Percentiles rank a stretch among this genome's conserved stretches.
These are phyloP conservation scores for Monosporascus sp. DNA, from an alignment of 2,329 filamentous ascomycete species.

Conservation along the genomic window DNA sequence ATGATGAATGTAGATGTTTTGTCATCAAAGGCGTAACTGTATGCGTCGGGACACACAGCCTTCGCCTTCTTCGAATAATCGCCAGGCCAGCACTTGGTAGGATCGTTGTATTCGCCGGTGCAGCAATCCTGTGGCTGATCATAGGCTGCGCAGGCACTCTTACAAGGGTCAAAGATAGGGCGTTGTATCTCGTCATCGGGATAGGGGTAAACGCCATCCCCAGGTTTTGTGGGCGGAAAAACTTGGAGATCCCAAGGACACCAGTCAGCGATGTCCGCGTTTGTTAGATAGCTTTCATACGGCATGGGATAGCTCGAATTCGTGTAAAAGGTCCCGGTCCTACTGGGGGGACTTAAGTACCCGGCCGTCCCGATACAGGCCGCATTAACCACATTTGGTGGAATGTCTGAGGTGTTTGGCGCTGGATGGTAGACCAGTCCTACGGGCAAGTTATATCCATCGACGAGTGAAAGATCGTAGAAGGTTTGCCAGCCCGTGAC, in stretches of 20 bases:
- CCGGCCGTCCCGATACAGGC: conserved; percentile 69
- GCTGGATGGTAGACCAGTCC: conserved; percentile 57
- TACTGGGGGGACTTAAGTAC: conserved; percentile 49
- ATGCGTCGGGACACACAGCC: conserved; percentile 74
- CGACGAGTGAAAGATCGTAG: conserved; percentile 80
- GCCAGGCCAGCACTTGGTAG: conserved; percentile 58
- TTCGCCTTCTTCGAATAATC: conserved; percentile 67
- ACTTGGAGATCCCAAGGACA: conserved; percentile 76
- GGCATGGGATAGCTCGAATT: conserved; percentile 63
- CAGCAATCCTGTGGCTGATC: conserved; percentile 68
- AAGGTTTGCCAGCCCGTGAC: conserved; percentile 59
- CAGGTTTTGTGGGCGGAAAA: conserved; percentile 61
- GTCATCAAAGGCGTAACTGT: conserved; percentile 67
- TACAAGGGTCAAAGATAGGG: conserved; percentile 71
- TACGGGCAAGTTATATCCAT: conserved; percentile 76
- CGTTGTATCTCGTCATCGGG: conserved; percentile 68
- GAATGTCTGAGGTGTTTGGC: conserved; percentile 59
- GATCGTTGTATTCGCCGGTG: conserved; percentile 60
- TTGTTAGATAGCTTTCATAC: conserved; percentile 55
- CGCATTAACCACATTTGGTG: conserved; percentile 70
- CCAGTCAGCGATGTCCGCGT: conserved; percentile 58
- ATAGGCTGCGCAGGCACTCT: conserved; percentile 68
- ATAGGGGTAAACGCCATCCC: conserved; percentile 74
- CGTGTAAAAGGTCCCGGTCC: conserved; percentile 52
- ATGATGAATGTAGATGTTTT: conserved; percentile 55